phyloP scores from a whole-genome alignment of 345 rosid species.

The Citrus inodora region DNA sequence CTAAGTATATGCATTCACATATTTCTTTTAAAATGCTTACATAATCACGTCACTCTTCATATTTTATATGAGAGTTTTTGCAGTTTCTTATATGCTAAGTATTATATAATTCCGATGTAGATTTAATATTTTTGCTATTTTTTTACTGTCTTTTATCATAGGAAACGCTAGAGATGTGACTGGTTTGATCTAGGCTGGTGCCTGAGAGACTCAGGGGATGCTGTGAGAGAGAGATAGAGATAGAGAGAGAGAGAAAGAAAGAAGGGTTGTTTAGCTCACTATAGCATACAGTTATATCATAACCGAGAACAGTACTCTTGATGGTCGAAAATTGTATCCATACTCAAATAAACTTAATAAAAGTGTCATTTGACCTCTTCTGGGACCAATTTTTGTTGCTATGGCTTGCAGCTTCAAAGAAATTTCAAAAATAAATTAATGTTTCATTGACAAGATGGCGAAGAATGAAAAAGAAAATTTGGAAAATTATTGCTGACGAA shows the following conservation, averaged over 20 bases:
- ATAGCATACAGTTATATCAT: not conserved
- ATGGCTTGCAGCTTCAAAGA: not conserved
- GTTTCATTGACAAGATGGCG: not conserved
- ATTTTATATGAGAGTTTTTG: not conserved
- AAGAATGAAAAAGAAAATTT: not conserved
- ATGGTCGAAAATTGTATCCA: not conserved
- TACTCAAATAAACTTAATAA: not conserved
- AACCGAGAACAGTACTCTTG: not conserved
- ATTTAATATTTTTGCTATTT: not conserved
- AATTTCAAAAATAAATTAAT: not conserved
- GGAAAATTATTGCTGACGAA: constrained; percentile 42
- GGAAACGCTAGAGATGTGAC: not conserved
- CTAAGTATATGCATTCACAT: not conserved
- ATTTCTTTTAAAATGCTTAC: not conserved
- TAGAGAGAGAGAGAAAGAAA: not conserved
- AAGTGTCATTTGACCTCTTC: not conserved
- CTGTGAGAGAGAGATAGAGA: not conserved
- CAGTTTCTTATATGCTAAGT: not conserved
- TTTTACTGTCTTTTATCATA: no score
- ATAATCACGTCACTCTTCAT: not conserved
- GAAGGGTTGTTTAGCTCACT: not conserved
- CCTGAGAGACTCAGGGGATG: not conserved
- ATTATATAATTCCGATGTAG: not conserved
- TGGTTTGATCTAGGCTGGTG: not conserved
- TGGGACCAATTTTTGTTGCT: constrained; percentile 3